phyloP scores from a whole-genome alignment of 495 filamentous ascomycete species.

The Margaritispora aquatica region DNA sequence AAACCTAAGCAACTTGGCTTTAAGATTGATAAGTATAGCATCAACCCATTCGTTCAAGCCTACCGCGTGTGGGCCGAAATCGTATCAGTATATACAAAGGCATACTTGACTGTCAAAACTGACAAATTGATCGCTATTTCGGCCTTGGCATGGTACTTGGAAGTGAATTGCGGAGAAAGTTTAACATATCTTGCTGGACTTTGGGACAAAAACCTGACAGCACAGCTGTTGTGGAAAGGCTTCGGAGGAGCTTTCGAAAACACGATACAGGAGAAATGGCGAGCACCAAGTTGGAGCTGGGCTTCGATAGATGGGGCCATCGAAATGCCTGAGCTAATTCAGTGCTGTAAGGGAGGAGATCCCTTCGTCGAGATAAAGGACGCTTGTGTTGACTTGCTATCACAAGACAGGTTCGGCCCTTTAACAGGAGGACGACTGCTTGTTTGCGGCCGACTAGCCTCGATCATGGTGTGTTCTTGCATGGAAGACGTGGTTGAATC shows the following conservation, averaged over 20 bases:
- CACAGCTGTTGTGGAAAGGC: background rate
- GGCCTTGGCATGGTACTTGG: background rate
- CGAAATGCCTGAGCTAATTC: background rate
- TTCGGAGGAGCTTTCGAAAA: background rate
- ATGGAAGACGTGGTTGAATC: background rate
- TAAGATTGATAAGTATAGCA: background rate
- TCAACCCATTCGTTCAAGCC: too few relatives aligned
- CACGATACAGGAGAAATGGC: conserved; percentile 7
- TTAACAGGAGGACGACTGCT: background rate
- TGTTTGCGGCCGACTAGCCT: background rate
- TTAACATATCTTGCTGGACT: background rate
- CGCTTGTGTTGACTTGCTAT: background rate
- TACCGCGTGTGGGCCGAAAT: background rate
- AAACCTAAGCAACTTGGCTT: background rate
- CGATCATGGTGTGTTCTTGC: background rate
- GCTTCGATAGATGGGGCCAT: conserved; percentile 3
- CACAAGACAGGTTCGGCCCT: background rate
- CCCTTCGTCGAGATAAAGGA: background rate
- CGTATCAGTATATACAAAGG: background rate
- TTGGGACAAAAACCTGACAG: background rate
- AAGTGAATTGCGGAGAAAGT: background rate
- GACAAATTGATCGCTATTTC: background rate
- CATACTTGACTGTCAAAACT: background rate
- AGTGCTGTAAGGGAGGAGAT: background rate
- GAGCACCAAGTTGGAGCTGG: background rate